Evolutionary conservation across 2,329 filamentous ascomycete genomes (phyloP).

Genomic region (Xylaria digitata): DNA sequence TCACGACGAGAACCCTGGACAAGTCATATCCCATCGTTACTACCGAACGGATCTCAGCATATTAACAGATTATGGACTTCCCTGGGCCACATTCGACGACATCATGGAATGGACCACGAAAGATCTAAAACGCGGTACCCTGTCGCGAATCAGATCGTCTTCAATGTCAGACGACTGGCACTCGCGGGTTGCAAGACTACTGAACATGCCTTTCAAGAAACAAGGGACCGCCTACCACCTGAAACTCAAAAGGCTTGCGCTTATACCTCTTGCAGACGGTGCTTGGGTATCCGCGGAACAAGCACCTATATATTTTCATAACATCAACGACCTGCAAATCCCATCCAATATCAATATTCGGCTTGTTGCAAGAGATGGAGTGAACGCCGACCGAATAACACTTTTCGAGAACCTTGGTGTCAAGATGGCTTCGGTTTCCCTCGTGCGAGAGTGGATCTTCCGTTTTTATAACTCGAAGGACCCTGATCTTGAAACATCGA

Average conservation of each 20-base stretch:
- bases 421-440: constrained; percentile 5
- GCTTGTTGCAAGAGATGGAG: constrained; percentile 27
- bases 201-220: constrained; percentile 25
- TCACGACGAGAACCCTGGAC: constrained; percentile 36
- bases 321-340: constrained; percentile 31
- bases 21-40: constrained; percentile 37
- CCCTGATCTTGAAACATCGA: constrained; percentile 27
- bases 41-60: constrained; percentile 1
- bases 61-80: constrained; percentile 21
- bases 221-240: not conserved
- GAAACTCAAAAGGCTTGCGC: constrained; percentile 17
- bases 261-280: constrained; percentile 39
- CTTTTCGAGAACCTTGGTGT: constrained; percentile 13
- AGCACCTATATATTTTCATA: constrained; percentile 36
- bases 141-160: constrained; percentile 39
- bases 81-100: not conserved
- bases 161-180: constrained; percentile 40
- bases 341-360: constrained; percentile 34
- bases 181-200: constrained; percentile 37
- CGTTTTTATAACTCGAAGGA: no score
- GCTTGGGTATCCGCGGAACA: constrained; percentile 35
- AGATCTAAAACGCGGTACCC: constrained; percentile 23
- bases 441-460: constrained; percentile 30
- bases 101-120: constrained; percentile 28
- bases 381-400: constrained; percentile 3